A percentile compares a stretch with the other conserved stretches of the same genome.
These are phyloP conservation scores for Geotrichum candidum DNA, from an alignment of 1,139 yeast species.

Conservation along the genomic window DNA sequence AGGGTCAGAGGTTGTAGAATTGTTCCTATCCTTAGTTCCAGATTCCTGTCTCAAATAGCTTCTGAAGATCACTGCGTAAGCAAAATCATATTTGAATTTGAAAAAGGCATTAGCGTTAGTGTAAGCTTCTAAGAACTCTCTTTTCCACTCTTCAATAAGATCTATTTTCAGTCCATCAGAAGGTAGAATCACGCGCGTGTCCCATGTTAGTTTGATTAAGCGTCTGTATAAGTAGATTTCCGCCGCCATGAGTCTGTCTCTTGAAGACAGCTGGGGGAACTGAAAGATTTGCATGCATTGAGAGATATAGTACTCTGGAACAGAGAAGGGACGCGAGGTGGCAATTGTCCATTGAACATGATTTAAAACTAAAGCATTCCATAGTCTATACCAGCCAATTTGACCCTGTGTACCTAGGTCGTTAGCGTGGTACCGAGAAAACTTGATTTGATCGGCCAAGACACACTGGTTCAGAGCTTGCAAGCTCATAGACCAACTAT, in stretches of 20 bases:
- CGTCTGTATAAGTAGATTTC: slow-evolving; percentile 9
- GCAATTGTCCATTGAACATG: slow-evolving; percentile 17
- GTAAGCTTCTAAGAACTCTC: not conserved
- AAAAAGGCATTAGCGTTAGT: not conserved
- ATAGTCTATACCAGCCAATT: slow-evolving; percentile 14
- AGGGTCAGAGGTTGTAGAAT: not conserved
- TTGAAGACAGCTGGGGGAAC: slow-evolving; percentile 2
- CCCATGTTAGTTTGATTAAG: slow-evolving; percentile 13
- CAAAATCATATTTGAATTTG: slow-evolving; percentile 12
- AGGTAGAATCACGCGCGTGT: slow-evolving; percentile 10
- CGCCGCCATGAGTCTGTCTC: slow-evolving; percentile 9
- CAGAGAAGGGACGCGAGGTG: slow-evolving; percentile 11
- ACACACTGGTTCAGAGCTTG: slow-evolving; percentile 16
- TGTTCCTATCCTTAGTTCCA: not conserved
- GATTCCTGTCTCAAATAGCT: slow-evolving; percentile 14
- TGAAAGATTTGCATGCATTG: slow-evolving; percentile 12
- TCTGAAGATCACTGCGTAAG: slow-evolving; percentile 12
- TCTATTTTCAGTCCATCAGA: slow-evolving; percentile 7
- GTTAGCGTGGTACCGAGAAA: slow-evolving; percentile 11
- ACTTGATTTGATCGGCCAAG: slow-evolving; percentile 13
- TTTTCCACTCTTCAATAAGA: slow-evolving; percentile 14
- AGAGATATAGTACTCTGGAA: slow-evolving; percentile 15
- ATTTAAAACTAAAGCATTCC: slow-evolving; percentile 13
- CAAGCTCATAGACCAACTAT: slow-evolving; percentile 14
- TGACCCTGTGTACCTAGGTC: slow-evolving; percentile 10